Evolutionary conservation across 1,284 basidiomycete species (phyloP).

Genomic region (Ganoderma boninense): DNA sequence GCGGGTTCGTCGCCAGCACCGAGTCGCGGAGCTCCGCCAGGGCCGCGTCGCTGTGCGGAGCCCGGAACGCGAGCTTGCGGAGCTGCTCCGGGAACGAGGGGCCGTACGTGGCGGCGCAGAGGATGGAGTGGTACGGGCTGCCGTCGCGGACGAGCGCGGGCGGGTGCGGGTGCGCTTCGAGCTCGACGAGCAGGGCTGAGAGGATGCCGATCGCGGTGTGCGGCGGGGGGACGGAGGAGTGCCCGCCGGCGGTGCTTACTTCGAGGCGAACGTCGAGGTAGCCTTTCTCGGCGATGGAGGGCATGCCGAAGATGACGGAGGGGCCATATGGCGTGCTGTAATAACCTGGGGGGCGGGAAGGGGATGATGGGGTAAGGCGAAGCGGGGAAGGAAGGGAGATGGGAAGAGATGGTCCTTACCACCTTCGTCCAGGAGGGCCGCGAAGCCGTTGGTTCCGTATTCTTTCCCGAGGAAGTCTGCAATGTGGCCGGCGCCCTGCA

Average conservation of each 20-base stretch:
- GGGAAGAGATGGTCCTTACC: constrained; percentile 38
- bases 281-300: constrained; percentile 71
- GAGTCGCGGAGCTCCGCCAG: constrained; percentile 45
- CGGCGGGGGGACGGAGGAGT: constrained; percentile 67
- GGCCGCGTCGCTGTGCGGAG: constrained; percentile 9
- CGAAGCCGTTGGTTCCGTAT: constrained; percentile 61
- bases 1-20: constrained; percentile 39
- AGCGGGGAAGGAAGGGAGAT: not conserved
- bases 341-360: constrained; percentile 35
- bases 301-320: constrained; percentile 54
- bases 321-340: constrained; percentile 41
- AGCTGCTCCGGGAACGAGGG: constrained; percentile 32
- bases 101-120: constrained; percentile 38
- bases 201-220: constrained; percentile 68
- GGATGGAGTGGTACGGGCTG: constrained; percentile 32
- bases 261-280: constrained; percentile 59
- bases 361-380: not conserved
- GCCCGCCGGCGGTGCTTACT: constrained; percentile 67
- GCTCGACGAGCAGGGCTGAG: constrained; percentile 52
- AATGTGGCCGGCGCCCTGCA: constrained; percentile 58
- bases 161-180: constrained; percentile 55
- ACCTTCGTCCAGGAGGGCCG: constrained; percentile 63
- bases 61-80: constrained; percentile 27
- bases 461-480: constrained; percentile 52
- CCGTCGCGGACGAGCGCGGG: constrained; percentile 43